phyloP scores from a whole-genome alignment of 108 stramenopile species.

The Skeletonema marinoi region DNA sequence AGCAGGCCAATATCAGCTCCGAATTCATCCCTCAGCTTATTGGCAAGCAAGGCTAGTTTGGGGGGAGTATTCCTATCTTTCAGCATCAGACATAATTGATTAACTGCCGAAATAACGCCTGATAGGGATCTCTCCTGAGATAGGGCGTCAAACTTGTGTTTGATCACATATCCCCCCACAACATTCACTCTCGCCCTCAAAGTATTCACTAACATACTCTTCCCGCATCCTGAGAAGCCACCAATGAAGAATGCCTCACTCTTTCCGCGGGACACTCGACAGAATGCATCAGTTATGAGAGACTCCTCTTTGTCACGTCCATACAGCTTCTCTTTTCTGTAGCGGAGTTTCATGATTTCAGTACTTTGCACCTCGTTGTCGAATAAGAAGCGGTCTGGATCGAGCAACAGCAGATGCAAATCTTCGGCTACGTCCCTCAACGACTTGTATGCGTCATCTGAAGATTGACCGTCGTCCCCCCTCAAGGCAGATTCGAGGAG shows the following conservation, averaged over 20 bases:
- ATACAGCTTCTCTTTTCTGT: constrained; percentile 24
- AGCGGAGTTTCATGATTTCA: background rate
- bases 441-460: constrained; percentile 18
- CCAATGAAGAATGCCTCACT: no score
- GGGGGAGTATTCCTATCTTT: background rate
- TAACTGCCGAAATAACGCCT: background rate
- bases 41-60: no score
- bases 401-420: no score
- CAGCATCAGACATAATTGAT: constrained; percentile 31
- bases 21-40: no score
- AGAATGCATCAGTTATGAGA: constrained; percentile 24
- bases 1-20: no score
- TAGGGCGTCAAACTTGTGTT: constrained; percentile 30
- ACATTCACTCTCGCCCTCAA: no score
- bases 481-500: constrained; percentile 14
- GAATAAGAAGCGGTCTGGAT: constrained; percentile 35
- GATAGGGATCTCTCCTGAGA: background rate
- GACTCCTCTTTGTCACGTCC: no score
- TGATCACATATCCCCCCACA: no score
- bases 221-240: constrained; percentile 21
- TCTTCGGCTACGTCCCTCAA: background rate
- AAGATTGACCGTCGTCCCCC: background rate
- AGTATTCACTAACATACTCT: constrained; percentile 15
- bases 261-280: no score
- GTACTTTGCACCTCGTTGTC: background rate